phyloP scores from a whole-genome alignment of 208 protist species.

The Acanthamoeba divionensis region DNA sequence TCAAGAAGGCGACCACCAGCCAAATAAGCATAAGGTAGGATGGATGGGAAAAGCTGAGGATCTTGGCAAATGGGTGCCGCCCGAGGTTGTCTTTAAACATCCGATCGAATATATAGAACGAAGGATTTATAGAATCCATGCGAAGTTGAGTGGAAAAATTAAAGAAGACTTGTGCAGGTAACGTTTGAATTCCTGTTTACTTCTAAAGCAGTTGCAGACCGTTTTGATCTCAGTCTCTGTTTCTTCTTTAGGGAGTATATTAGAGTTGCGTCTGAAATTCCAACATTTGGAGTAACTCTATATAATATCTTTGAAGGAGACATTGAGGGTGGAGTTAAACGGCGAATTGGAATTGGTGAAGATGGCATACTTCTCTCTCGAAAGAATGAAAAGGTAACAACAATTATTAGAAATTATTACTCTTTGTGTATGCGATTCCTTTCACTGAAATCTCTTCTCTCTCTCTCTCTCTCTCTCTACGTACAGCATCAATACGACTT shows the following conservation, averaged over 20 bases:
- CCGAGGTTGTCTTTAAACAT: not conserved
- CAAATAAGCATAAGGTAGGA: not conserved
- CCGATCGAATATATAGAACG: not conserved
- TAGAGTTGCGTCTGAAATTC: not conserved
- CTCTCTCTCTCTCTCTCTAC: not conserved
- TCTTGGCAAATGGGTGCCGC: not conserved
- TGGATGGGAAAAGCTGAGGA: not conserved
- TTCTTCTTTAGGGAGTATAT: conserved; percentile 4
- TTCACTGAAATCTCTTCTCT: not conserved
- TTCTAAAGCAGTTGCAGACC: too few relatives aligned
- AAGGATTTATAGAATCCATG: conserved; percentile 6
- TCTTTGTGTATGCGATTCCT: not conserved
- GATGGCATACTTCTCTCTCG: conserved; percentile 14
- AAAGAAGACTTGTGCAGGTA: too few relatives aligned
- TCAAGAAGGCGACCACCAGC: conserved; percentile 2
- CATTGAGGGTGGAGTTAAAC: not conserved
- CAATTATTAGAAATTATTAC: not conserved
- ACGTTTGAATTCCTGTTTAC: too few relatives aligned
- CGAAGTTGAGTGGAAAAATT: not conserved
- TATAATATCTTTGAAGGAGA: conserved; percentile 25
- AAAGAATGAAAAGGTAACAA: not conserved
- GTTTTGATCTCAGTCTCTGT: too few relatives aligned
- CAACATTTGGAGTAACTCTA: not conserved
- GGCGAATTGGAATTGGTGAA: not conserved
- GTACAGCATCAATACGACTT: not conserved